Base-by-base conservation (phyloP, 2,329 filamentous ascomycete genomes). In the Phyllosticta capitalensis region DNA sequence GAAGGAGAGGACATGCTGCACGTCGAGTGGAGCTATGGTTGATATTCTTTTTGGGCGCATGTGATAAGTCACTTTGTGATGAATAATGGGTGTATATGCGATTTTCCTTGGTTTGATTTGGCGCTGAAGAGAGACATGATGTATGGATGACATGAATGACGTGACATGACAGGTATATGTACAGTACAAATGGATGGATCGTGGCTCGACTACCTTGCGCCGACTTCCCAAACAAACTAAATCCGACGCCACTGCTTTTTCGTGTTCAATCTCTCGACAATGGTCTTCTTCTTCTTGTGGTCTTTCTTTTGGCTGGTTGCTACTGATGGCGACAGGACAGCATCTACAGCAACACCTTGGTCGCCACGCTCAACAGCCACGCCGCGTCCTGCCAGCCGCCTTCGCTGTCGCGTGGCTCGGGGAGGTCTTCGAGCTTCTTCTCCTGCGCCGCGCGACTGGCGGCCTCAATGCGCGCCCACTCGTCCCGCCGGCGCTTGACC, bases 371-470 rank as follows among this genome's bases (percentile, higher is more conserved):
- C 60, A 84, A 68, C 61, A 84, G 66, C 82, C 82, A 84, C 28
- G 78, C 76, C 30, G 79, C 81, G 71, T 84, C 82, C 61, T 79
- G 75, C 82, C 82, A 84, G 0, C 80, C 80, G 5, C 79, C 80
- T 19, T 64, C 67, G 17, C 71, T 71, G 22, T 72, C 69, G 22
- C 59, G 64, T 20, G 61, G 61, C 6, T 63, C 57, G 21, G 64
- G 64, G 33, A 56, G 61, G 5, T 62, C 55, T 9, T 19, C 54
- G 17, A 28, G 20, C 22, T 61, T 55, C 19, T 59, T 48, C 45
- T 68, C 63, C 2, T 69, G 66, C 67, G 66, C 63, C 4, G 58
- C 58, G 38, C 56, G 53, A 49, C 58, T 56, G 14, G 54, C 54
- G 3, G 54, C 54, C 33, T 53, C 38, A 14, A 56, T 54, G 50